These are phyloP conservation scores for Ceriops zippeliana DNA, from an alignment of 345 rosid species.

Conservation along the genomic window DNA sequence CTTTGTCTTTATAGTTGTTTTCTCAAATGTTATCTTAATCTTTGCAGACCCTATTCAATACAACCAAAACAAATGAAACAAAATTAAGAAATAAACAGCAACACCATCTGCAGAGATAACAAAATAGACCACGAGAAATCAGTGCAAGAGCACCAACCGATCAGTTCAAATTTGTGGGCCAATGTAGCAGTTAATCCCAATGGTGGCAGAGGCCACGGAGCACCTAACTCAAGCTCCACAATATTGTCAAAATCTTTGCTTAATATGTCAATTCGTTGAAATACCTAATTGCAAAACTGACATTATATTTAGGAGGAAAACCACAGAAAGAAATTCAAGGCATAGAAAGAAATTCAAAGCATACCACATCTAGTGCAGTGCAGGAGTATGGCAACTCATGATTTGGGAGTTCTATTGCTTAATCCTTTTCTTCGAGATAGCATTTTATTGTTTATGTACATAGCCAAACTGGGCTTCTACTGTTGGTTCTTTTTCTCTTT, in stretches of 20 bases:
- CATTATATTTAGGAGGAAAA: not conserved
- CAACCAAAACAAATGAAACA: slow-evolving; percentile 1
- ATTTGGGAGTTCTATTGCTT: no score
- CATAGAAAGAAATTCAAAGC: not conserved
- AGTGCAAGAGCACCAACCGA: slow-evolving; percentile 36
- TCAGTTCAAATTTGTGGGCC: slow-evolving; percentile 87
- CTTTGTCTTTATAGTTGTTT: slow-evolving; percentile 69
- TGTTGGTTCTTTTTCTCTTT: no score
- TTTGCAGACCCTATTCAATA: slow-evolving; percentile 58
- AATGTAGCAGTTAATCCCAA: slow-evolving; percentile 70
- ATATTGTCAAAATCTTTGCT: slow-evolving; percentile 91
- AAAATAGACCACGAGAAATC: not conserved
- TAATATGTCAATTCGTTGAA: slow-evolving; percentile 79
- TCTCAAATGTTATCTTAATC: slow-evolving; percentile 69
- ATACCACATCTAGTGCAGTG: not conserved
- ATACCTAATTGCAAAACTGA: slow-evolving; percentile 46
- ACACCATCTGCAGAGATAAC: not conserved
- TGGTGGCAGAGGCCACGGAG: slow-evolving; percentile 89
- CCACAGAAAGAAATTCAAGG: not conserved
- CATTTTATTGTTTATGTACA: no score
- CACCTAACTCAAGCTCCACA: slow-evolving; percentile 76
- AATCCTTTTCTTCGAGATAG: no score
- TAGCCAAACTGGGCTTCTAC: no score
- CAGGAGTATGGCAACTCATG: no score
- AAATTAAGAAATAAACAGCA: not conserved